Evolutionary conservation across 495 filamentous ascomycete genomes (phyloP).

Genomic region (Darksidea phi): DNA sequence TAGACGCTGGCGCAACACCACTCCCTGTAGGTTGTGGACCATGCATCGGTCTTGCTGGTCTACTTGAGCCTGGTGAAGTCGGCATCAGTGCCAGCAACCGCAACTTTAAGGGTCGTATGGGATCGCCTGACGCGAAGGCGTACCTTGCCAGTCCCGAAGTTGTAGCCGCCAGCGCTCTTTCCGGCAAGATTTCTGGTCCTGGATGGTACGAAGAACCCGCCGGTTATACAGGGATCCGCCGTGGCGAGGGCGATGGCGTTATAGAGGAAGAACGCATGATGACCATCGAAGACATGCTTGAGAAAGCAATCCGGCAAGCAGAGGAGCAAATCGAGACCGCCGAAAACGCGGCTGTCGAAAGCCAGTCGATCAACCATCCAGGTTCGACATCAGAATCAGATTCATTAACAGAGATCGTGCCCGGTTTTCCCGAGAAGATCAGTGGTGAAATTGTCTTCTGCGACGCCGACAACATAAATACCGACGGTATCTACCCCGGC

Average conservation of each 20-base stretch:
- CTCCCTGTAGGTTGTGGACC: slow-evolving; percentile 81
- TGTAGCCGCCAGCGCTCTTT: slow-evolving; percentile 82
- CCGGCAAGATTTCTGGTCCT: slow-evolving; percentile 74
- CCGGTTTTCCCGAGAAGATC: slow-evolving; percentile 67
- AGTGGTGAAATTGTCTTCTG: slow-evolving; percentile 69
- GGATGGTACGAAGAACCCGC: slow-evolving; percentile 75
- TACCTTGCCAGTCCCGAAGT: slow-evolving; percentile 91
- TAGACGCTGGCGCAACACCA: slow-evolving; percentile 74
- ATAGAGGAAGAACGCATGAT: slow-evolving; percentile 59
- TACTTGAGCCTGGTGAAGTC: slow-evolving; percentile 80
- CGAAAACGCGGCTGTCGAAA: slow-evolving; percentile 42
- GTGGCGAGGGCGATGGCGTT: slow-evolving; percentile 69
- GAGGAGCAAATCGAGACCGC: slow-evolving; percentile 61
- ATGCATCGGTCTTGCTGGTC: slow-evolving; percentile 85
- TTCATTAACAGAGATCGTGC: slow-evolving; percentile 58
- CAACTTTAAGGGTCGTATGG: slow-evolving; percentile 95
- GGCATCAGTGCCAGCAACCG: slow-evolving; percentile 88
- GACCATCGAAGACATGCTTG: slow-evolving; percentile 65
- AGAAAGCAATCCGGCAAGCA: slow-evolving; percentile 63
- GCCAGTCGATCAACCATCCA: slow-evolving; percentile 15
- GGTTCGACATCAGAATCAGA: slow-evolving; percentile 4
- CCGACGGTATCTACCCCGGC: slow-evolving; percentile 83
- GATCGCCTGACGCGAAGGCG: slow-evolving; percentile 73
- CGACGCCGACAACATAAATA: slow-evolving; percentile 73
- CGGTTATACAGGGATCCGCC: slow-evolving; percentile 62